Percentiles rank a stretch among this genome's conserved stretches.
phyloP scores from a whole-genome alignment of 2,329 filamentous ascomycete genomes.

The Cadophora luteo-olivacea region DNA sequence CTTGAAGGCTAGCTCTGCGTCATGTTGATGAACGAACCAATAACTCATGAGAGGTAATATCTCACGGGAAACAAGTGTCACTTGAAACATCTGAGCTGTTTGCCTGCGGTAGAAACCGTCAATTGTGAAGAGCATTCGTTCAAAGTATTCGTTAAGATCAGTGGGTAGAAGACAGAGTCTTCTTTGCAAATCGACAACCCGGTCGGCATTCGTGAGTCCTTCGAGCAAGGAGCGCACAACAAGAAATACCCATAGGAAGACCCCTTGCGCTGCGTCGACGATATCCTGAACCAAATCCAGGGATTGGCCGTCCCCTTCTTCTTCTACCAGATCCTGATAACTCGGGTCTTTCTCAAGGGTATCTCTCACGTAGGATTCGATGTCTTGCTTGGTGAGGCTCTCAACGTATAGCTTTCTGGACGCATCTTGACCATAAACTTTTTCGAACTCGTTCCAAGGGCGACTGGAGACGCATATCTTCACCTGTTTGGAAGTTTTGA shows the following conservation, averaged over 20 bases:
- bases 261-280: not conserved
- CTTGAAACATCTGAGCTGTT: not conserved
- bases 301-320: not conserved
- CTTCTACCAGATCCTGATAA: not conserved
- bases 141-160: not conserved
- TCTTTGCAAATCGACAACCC: not conserved
- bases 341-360: not conserved
- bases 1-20: not conserved
- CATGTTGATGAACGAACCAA: not conserved
- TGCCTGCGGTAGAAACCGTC: not conserved
- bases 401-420: not conserved
- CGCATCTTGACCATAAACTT: not conserved
- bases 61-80: not conserved
- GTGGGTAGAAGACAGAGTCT: not conserved
- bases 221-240: not conserved
- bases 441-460: not conserved
- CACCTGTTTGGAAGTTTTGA: not conserved
- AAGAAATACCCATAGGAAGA: not conserved
- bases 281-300: not conserved
- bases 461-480: not conserved
- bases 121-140: not conserved
- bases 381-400: not conserved
- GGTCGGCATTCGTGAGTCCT: not conserved
- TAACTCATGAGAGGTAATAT: not conserved
- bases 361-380: not conserved